phyloP scores from a whole-genome alignment of 768 basidiomycete genomes.

The Tephrocybe sp. region DNA sequence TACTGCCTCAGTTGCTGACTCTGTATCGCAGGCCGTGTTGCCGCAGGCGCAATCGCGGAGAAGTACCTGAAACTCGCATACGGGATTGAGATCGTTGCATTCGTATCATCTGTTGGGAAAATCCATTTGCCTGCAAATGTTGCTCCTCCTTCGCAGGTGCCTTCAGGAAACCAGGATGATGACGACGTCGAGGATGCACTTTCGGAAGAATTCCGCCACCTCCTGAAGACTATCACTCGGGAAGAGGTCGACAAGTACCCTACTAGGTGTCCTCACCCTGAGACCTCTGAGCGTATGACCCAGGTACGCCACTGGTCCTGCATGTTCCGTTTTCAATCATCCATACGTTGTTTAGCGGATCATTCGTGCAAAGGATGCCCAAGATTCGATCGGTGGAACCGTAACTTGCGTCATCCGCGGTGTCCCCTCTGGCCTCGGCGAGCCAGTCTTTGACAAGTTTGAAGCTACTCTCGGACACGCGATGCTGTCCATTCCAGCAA shows the following conservation, averaged over 20 bases:
- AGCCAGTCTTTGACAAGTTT: conserved; percentile 98
- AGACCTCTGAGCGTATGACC: conserved; percentile 90
- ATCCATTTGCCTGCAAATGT: conserved; percentile 68
- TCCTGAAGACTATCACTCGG: conserved; percentile 79
- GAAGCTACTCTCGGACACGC: conserved; percentile 95
- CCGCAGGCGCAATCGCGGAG: conserved; percentile 97
- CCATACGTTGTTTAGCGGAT: conserved; percentile 63
- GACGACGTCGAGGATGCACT: conserved; percentile 75
- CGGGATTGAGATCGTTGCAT: conserved; percentile 94
- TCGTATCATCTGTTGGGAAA: conserved; percentile 96
- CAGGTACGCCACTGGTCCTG: conserved; percentile 45
- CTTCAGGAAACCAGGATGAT: conserved; percentile 43
- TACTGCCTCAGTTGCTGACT: conserved; percentile 1
- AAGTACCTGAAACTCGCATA: conserved; percentile 86
- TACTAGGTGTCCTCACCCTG: conserved; percentile 88
- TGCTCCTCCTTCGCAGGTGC: conserved; percentile 35
- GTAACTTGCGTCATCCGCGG: conserved; percentile 95
- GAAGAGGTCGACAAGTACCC: conserved; percentile 85
- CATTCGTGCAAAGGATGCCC: conserved; percentile 83
- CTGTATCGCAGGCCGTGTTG: conserved; percentile 73
- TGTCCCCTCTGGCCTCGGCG: conserved; percentile 89
- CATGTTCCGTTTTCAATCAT: conserved; percentile 2
- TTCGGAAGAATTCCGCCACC: conserved; percentile 77
- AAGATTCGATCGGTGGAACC: conserved; percentile 97
- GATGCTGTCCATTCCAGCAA: conserved; percentile 98